Evolutionary conservation across 352 stramenopile species (phyloP).

Genomic region (Phytophthora tubulina): DNA sequence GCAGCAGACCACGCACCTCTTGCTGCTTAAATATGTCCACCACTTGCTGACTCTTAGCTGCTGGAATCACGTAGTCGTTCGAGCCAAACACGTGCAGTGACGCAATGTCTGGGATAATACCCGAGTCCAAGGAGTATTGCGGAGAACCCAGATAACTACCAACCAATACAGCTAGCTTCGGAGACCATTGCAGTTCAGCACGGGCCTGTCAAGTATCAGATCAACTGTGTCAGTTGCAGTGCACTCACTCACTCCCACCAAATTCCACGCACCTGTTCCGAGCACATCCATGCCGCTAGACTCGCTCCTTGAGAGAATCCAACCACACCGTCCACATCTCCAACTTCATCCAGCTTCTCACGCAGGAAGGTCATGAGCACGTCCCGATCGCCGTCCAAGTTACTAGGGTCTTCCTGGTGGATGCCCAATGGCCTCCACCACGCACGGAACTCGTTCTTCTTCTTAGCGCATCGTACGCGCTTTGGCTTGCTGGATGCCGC

Average conservation of each 20-base stretch:
- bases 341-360: constrained; percentile 61
- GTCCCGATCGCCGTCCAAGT: constrained; percentile 63
- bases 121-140: constrained; percentile 64
- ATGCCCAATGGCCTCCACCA: constrained; percentile 76
- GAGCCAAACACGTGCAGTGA: constrained; percentile 83
- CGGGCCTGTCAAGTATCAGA: constrained; percentile 40
- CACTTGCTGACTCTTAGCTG: constrained; percentile 74
- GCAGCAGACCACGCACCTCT: constrained; percentile 44
- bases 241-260: background rate
- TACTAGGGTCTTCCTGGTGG: constrained; percentile 55
- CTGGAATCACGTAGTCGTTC: constrained; percentile 85
- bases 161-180: constrained; percentile 76
- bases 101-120: constrained; percentile 57
- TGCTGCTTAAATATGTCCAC: constrained; percentile 69
- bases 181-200: constrained; percentile 72
- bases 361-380: constrained; percentile 70
- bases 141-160: constrained; percentile 75
- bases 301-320: constrained; percentile 87
- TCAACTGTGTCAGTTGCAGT: constrained; percentile 14
- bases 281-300: constrained; percentile 85
- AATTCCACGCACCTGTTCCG: constrained; percentile 52
- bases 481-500: constrained; percentile 28
- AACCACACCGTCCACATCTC: constrained; percentile 79
- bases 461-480: constrained; percentile 59
- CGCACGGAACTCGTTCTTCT: constrained; percentile 70